Percentiles rank a stretch among this genome's conserved stretches.
phyloP scores from a whole-genome alignment of 2,329 filamentous ascomycete genomes.

The Alternaria hordeiaustralica region DNA sequence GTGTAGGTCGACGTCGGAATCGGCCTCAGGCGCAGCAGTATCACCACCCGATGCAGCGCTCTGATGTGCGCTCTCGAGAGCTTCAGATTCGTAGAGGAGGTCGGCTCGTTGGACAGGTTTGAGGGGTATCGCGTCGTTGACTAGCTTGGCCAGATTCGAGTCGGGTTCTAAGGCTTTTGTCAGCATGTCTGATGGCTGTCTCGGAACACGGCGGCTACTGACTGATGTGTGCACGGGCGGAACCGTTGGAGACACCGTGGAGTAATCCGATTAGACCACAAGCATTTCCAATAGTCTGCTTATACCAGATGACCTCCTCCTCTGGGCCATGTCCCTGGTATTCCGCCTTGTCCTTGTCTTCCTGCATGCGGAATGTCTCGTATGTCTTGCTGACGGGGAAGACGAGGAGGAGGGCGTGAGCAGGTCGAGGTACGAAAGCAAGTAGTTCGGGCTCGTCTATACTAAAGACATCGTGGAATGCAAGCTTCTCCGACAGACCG shows the following conservation, averaged over 20 bases:
- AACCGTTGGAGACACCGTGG: conserved; percentile 83
- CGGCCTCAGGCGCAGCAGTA: conserved; percentile 76
- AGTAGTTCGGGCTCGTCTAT: conserved; percentile 86
- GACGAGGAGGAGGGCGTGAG: conserved; percentile 86
- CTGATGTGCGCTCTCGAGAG: conserved; percentile 79
- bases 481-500: conserved; percentile 77
- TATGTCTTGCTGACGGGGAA: conserved; percentile 85
- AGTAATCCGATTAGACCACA: conserved; percentile 91
- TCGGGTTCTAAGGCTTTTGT: conserved; percentile 47
- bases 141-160: conserved; percentile 68
- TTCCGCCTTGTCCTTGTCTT: conserved; percentile 69
- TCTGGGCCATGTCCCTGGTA: conserved; percentile 71
- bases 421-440: conserved; percentile 85
- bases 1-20: conserved; percentile 88
- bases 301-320: conserved; percentile 91
- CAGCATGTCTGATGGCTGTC: conserved; percentile 10
- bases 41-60: conserved; percentile 79
- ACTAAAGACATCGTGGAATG: conserved; percentile 90
- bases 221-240: conserved; percentile 59
- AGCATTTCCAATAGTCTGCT: conserved; percentile 92
- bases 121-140: conserved; percentile 74
- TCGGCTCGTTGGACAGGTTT: conserved; percentile 70
- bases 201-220: conserved; percentile 8
- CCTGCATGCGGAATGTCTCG: conserved; percentile 74
- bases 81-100: conserved; percentile 77